Evolutionary conservation across 805 yeast species (phyloP).

Genomic region (Schwanniomyces pseudopolymorphus): DNA sequence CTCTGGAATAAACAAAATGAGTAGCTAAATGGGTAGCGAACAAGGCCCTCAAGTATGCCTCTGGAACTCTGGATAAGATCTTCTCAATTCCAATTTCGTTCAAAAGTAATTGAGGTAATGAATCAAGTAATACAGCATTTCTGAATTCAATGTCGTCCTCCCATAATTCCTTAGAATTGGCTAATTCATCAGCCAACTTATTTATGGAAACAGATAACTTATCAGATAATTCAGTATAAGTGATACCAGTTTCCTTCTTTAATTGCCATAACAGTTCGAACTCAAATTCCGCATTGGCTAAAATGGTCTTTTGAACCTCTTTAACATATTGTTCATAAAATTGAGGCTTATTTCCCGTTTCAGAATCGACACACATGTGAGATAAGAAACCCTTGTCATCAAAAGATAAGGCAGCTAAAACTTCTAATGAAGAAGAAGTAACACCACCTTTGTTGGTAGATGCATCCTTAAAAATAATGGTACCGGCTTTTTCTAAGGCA

Average conservation of each 20-base stretch:
- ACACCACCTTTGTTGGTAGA: conserved; percentile 99
- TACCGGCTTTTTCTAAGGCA: conserved; percentile 82
- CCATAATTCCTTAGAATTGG: conserved; percentile 81
- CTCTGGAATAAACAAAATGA: conserved; percentile 78
- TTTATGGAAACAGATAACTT: conserved; percentile 80
- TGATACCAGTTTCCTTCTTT: conserved; percentile 59
- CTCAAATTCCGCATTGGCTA: conserved; percentile 77
- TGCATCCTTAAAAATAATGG: conserved; percentile 88
- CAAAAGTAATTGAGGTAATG: conserved; percentile 74
- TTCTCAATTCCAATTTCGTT: conserved; percentile 63
- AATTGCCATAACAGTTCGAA: conserved; percentile 86
- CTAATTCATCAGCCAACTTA: conserved; percentile 80
- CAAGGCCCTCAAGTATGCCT: conserved; percentile 80
- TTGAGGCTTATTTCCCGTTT: conserved; percentile 54
- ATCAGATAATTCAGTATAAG: conserved; percentile 75
- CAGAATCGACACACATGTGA: conserved; percentile 73
- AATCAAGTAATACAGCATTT: conserved; percentile 69
- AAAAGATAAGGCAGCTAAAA: conserved; percentile 88
- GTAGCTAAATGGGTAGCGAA: conserved; percentile 86
- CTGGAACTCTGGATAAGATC: conserved; percentile 79
- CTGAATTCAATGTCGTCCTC: conserved; percentile 74
- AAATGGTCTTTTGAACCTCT: conserved; percentile 76
- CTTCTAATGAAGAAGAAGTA: conserved; percentile 94
- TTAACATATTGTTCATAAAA: conserved; percentile 83
- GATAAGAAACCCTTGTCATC: conserved; percentile 79